Base-by-base conservation (phyloP, 1,284 basidiomycete species). In the Ustilago shanxiensis region DNA sequence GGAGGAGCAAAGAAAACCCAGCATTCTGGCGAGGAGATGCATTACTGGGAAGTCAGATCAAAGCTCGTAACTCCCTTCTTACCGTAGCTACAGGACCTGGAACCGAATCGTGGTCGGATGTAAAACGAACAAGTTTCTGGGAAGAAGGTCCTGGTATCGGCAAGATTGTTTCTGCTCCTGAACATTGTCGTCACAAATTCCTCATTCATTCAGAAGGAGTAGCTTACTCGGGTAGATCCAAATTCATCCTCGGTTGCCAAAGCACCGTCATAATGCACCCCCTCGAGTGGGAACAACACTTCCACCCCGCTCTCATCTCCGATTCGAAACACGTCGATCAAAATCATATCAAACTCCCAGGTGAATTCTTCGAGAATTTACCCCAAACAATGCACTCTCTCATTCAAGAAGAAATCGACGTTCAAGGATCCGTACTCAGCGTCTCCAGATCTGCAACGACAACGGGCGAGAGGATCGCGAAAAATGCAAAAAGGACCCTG, bases 121-220 rank as follows among this genome's bases (percentile, higher is more conserved):
- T 80, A 24, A 72, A 74, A 47, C 51, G 65, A 18, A 80, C 79
- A n/a, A 72, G 59, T 33, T 80, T 80, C 57, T 76, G 73, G 73
- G 68, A 68, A 47, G 11, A 33, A 14, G 72, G 67, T 6, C 64
- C 65, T 0, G 60, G 57, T 9, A 65, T 75, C 16, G 71, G 44
- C 14, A 44, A 44, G 13, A 71, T 73, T 39, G 73, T 77, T n/a
- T 29, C 77, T 6, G 59, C 72, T 1, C 26, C 39, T 9, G 69
- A 80, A 8, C 73, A 77, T 37, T 82, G 80, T 31, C 13, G 54
- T 1, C 66, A 75, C 63, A 82, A 81, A 50, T 82, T 66, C 53
- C 63, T 82, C 1, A 53, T 82, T 11, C 80, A 81, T n/a, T 45
- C 61, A 9, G 80, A 82, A 60, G 80, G 80, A 20, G 79, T 79